Evolutionary conservation across 2,329 filamentous ascomycete genomes (phyloP).

Genomic region (Penicillium sp.): DNA sequence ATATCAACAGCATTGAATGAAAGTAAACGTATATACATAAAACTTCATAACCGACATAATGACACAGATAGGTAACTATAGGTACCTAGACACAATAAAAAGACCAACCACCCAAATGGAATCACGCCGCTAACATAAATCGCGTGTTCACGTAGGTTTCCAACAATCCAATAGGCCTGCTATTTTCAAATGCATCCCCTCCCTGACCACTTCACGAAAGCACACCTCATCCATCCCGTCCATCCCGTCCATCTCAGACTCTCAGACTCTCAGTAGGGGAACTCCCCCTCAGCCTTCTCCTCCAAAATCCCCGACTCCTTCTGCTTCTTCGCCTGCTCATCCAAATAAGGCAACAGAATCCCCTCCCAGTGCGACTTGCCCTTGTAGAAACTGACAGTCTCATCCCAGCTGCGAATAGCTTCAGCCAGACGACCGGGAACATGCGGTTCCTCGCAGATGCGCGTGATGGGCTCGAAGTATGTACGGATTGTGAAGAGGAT

Average conservation of each 20-base stretch:
- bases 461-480: background rate
- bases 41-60: too few relatives aligned
- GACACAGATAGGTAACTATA: too few relatives aligned
- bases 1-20: too few relatives aligned
- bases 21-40: too few relatives aligned
- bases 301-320: background rate
- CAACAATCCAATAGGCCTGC: background rate
- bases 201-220: too few relatives aligned
- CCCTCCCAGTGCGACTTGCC: slow-evolving; percentile 12
- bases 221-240: background rate
- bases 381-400: slow-evolving; percentile 9
- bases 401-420: slow-evolving; percentile 7
- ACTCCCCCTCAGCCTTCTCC: background rate
- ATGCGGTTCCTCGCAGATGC: background rate
- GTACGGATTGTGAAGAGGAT: slow-evolving; percentile 4
- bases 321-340: background rate
- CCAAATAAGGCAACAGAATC: slow-evolving; percentile 1
- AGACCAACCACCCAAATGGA: too few relatives aligned
- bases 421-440: slow-evolving; percentile 5
- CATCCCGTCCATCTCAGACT: too few relatives aligned
- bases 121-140: too few relatives aligned
- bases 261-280: background rate
- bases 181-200: background rate
- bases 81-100: too few relatives aligned
- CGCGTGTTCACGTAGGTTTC: background rate